Evolutionary conservation across 768 basidiomycete species (phyloP).

Genomic region (Calocybe cyanea): DNA sequence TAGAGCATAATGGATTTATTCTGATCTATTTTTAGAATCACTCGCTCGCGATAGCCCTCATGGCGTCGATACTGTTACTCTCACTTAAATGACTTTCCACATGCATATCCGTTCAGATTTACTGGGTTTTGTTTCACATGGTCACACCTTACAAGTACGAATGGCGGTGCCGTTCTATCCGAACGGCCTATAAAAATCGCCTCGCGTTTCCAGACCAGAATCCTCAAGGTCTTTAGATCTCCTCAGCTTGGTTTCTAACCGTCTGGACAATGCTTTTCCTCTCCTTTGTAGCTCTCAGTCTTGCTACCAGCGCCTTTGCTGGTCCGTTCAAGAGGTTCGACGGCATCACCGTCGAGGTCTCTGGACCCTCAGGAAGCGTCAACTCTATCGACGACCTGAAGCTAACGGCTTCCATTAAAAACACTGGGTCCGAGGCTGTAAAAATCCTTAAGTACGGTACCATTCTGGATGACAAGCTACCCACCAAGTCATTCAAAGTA

Average conservation of each 20-base stretch:
- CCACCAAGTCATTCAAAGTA: conserved; percentile 40
- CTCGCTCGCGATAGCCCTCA: no score
- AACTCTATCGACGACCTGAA: conserved; percentile 35
- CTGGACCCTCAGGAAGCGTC: conserved; percentile 24
- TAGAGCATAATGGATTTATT: no score
- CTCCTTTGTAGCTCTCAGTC: background rate
- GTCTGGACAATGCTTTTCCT: background rate
- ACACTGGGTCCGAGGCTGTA: conserved; percentile 34
- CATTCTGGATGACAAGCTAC: conserved; percentile 37
- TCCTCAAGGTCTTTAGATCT: conserved; percentile 2
- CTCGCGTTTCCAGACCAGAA: background rate
- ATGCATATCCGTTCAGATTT: background rate
- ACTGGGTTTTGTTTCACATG: background rate
- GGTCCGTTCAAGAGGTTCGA: conserved; percentile 29
- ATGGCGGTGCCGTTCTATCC: no score
- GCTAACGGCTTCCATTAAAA: conserved; percentile 38
- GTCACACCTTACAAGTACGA: background rate
- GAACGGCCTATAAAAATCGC: background rate
- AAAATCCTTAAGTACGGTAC: conserved; percentile 44
- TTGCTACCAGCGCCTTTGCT: conserved; percentile 20
- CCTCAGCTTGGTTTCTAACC: background rate
- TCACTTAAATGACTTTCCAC: background rate
- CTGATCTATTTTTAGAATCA: background rate
- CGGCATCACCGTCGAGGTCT: conserved; percentile 27
- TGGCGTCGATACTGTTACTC: background rate